Percentiles rank a stretch among this genome's conserved stretches.
phyloP scores from a whole-genome alignment of 176 grass and related monocot genomes.

The Carex parvula region DNA sequence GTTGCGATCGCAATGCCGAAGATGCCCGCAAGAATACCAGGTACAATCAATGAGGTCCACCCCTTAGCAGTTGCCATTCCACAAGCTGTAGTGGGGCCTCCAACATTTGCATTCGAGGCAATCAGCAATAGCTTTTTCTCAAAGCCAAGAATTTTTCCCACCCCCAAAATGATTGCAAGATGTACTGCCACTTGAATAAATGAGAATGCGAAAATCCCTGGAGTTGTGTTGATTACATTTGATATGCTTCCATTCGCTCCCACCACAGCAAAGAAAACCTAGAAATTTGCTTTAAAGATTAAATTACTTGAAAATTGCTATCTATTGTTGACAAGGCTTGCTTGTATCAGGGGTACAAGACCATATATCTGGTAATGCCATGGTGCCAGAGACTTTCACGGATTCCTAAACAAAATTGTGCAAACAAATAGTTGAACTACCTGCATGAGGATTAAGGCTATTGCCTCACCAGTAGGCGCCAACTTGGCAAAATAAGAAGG shows the following conservation, averaged over 20 bases:
- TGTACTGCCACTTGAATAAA: conserved; percentile 59
- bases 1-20: conserved; percentile 66
- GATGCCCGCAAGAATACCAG: conserved; percentile 72
- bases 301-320: background rate
- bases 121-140: conserved; percentile 55
- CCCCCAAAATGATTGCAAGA: conserved; percentile 53
- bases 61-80: conserved; percentile 79
- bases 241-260: conserved; percentile 66
- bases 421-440: conserved; percentile 21
- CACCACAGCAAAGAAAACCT: conserved; percentile 75
- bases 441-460: conserved; percentile 76
- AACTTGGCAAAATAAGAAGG: conserved; percentile 47
- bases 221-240: conserved; percentile 64
- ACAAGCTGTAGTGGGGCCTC: conserved; percentile 77
- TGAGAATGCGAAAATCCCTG: conserved; percentile 55
- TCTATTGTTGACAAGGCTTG: background rate
- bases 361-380: background rate
- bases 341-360: background rate
- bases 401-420: background rate
- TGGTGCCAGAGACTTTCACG: background rate
- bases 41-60: conserved; percentile 59
- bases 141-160: conserved; percentile 47
- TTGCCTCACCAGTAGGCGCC: conserved; percentile 51
- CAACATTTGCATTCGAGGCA: conserved; percentile 66
- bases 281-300: background rate